A percentile compares a stretch with the other conserved stretches of the same genome.
Conservation (phyloP, 1,139 yeast species). For the Magnusiomyces sp. region DNA sequence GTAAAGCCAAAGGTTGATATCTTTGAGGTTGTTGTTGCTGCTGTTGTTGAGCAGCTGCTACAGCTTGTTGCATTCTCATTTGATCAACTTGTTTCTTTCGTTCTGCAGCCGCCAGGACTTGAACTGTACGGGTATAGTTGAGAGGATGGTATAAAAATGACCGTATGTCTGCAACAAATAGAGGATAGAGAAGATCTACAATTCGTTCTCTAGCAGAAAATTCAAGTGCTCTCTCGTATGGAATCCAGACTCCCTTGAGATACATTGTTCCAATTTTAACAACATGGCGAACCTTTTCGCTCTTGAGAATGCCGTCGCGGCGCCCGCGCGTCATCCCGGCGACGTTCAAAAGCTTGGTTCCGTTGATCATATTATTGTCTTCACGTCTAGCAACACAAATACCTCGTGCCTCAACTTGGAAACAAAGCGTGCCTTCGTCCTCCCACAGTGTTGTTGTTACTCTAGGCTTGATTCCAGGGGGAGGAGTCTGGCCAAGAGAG, state of each 20-base stretch:
- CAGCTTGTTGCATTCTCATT: conserved; percentile 17
- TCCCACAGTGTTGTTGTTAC: conserved; percentile 97
- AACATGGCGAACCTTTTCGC: conserved; percentile 82
- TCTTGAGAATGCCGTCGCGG: conserved; percentile 85
- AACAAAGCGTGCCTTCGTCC: conserved; percentile 88
- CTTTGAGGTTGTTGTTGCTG: too few relatives aligned
- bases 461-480: conserved; percentile 27
- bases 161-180: conserved; percentile 52
- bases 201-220: conserved; percentile 89
- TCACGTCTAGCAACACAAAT: conserved; percentile 44
- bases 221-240: conserved; percentile 83
- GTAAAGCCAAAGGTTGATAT: too few relatives aligned
- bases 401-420: conserved; percentile 49
- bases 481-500: conserved; percentile 19
- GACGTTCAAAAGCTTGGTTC: conserved; percentile 49
- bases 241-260: conserved; percentile 92
- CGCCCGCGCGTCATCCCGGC: too few relatives aligned
- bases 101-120: conserved; percentile 32
- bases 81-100: conserved; percentile 25
- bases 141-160: conserved; percentile 43
- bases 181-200: conserved; percentile 73
- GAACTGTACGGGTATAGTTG: conserved; percentile 31
- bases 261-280: conserved; percentile 97
- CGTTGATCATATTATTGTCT: conserved; percentile 46
- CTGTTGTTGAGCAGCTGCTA: conserved; percentile 10